Evolutionary conservation across 129 eudicot species (phyloP), one percentile per base, ranked within the genome.

Genomic region (Ambrosia trifida): DNA sequence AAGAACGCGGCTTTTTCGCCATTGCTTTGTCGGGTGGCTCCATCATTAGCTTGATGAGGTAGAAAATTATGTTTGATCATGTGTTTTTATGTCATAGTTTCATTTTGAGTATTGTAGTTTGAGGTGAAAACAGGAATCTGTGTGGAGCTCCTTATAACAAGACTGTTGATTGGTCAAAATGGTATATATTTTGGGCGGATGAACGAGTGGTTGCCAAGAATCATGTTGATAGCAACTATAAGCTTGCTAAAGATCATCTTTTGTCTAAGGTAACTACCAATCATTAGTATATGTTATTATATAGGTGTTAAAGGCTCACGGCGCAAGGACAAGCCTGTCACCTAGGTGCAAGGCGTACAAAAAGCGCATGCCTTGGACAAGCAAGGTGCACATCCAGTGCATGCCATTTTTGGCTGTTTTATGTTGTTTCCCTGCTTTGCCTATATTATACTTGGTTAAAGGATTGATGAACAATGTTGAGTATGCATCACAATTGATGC

Each of bases 21-120:
- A 76, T 92, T 73, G 96, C 98, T 64, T 73, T 92, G 71, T 89
- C 98, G 18, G 96, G 98, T 68, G 98, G 98, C 74, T 92, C 98
- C 19, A 85, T 92, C 53, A 81, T 92, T 50, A 78, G 80, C 84
- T 87, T 92, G 71, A 81, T 89, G 86, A 76, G 88, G 96, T 89
- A 83, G 24, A 16, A 13, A 18, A 58, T 10, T 32, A 6, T 63
- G 30, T 72, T 47, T 38, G 63, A 36, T 72, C 58, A 51, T 35
- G 5, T 38, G 9, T 31, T 45, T 58, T 4, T 70, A 35, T 17
- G 32, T 50, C 46, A 35, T 19, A 49, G 1, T 12, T 52, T 28
- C 0, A 52, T 24, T 36, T 46, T 67, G 10, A 10, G 33, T 69
- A 11, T 14, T 53, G 58, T 63, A 3, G 16, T 76, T 40, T 73